phyloP scores from a whole-genome alignment of 441 rosid genomes.

The Dalechampia spathulata region DNA sequence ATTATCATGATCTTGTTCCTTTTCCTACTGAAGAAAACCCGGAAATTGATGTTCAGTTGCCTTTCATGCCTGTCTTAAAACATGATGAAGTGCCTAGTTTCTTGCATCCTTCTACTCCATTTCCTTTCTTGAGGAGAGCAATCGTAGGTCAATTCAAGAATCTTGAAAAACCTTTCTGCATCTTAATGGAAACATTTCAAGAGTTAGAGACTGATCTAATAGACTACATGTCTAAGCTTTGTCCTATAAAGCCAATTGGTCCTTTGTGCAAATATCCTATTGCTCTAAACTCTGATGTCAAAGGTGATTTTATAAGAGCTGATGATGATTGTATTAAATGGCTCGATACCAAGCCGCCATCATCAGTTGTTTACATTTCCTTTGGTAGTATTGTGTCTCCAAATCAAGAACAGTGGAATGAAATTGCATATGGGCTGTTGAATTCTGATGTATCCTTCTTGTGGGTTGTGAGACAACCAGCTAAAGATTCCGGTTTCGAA shows the following conservation, averaged over 20 bases:
- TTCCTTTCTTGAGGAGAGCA: conserved; percentile 29
- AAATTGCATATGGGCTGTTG: conserved; percentile 53
- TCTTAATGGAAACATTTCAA: conserved; percentile 60
- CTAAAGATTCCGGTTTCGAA: conserved; percentile 6
- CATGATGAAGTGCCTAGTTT: conserved; percentile 70
- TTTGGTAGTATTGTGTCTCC: conserved; percentile 52
- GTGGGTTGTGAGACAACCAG: conserved; percentile 61
- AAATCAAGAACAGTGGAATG: conserved; percentile 59
- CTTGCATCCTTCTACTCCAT: conserved; percentile 47
- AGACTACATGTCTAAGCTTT: conserved; percentile 44
- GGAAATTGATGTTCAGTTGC: conserved; percentile 50
- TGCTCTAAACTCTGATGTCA: conserved; percentile 19
- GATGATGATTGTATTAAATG: conserved; percentile 62
- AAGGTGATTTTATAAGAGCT: conserved; percentile 38
- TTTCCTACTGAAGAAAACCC: conserved; percentile 52
- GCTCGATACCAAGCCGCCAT: conserved; percentile 49
- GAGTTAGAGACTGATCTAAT: conserved; percentile 52
- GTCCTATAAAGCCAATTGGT: conserved; percentile 48
- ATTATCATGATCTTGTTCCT: conserved; percentile 30
- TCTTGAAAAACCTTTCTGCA: conserved; percentile 51
- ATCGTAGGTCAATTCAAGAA: conserved; percentile 52
- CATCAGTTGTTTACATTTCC: conserved; percentile 69
- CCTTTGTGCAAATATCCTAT: conserved; percentile 50
- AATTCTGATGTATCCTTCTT: conserved; percentile 47
- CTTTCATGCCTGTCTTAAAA: conserved; percentile 58